These are phyloP conservation scores for Populus hybrid DNA, from an alignment of 441 rosid species.

Conservation along the genomic window DNA sequence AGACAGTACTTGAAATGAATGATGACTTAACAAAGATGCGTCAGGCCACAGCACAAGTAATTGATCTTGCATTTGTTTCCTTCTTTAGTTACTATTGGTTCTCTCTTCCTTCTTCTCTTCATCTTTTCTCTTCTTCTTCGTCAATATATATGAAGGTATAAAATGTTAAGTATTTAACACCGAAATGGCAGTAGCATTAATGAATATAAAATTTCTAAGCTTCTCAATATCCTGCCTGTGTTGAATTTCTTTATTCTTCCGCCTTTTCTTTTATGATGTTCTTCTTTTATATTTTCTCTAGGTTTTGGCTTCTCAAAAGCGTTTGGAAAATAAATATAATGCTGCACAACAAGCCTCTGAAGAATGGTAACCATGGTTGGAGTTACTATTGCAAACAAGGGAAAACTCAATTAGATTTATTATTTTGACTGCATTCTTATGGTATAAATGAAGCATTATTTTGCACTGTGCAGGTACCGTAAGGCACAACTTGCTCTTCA, in stretches of 20 bases:
- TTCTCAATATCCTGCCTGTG: not conserved
- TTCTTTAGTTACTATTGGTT: not conserved
- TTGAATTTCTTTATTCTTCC: conserved; percentile 3
- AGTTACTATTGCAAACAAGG: not conserved
- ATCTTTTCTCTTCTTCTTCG: not conserved
- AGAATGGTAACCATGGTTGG: conserved; percentile 58
- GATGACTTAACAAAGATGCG: conserved; percentile 98
- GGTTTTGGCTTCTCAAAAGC: conserved; percentile 98
- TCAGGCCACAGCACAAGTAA: conserved; percentile 97
- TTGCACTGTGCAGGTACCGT: conserved; percentile 62
- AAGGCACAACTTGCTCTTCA: conserved; percentile 96
- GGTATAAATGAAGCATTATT: not conserved
- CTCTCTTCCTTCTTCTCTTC: not conserved
- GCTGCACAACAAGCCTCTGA: conserved; percentile 86
- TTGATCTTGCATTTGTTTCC: conserved; percentile 7
- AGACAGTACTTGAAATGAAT: conserved; percentile 95
- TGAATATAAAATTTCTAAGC: not conserved
- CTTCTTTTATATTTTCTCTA: conserved; percentile 18
- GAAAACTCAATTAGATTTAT: not conserved
- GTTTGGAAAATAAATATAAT: conserved; percentile 82
- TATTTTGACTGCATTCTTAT: not conserved
- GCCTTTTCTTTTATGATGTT: not conserved
- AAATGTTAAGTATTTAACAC: not conserved
- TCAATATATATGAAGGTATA: too few relatives aligned
- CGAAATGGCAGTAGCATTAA: not conserved